Evolutionary conservation across 2,329 filamentous ascomycete species (phyloP), one percentile per base, ranked within the genome.

Genomic region (Colletotrichum karsti): DNA sequence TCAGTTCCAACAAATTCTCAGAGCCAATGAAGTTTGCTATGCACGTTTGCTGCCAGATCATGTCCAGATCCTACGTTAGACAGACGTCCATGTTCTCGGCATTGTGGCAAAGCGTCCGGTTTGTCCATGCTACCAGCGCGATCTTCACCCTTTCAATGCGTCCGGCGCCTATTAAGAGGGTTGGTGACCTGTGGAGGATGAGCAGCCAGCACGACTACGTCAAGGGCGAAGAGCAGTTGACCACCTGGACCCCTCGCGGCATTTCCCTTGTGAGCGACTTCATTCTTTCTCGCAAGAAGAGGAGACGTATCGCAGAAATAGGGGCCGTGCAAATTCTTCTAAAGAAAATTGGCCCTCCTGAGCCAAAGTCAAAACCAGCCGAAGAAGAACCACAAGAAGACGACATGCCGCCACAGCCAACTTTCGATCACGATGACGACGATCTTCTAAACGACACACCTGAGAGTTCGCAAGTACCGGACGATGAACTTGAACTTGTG

Each of bases 191-290:
- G 12, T 99, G 96, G 96, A 90, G 96, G 61, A 94, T 98, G 90
- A 97, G 94, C 78, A 98, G 95, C 15, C 91, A 93, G 67, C 92
- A 97, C 74, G 94, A 97, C 77, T 98, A 98, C 76, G 93, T 99
- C 74, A 98, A 97, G 78, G 96, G 96, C 62, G 95, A 99, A 80
- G 96, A 99, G 78, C 87, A 91, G 54, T 84, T 99, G 41, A 90
- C 86, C 3, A 90, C 90, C 63, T 99, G 96, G 96, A 90, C 91
- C 7, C 95, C 96, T 2, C 89, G 96, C 44, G 94, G 96, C 37
- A 93, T 98, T 3, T 97, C 94, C 0, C 83, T 99, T 1, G 91
- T 99, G n/a, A 90, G 91, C 65, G 96, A 99, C 79, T 97, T 92
- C 74, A 91, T 98, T 61, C 81, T 86, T 10, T 88, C 92, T 6